Evolutionary conservation across 2,329 filamentous ascomycete species (phyloP).

Genomic region (Cadophora sp.): DNA sequence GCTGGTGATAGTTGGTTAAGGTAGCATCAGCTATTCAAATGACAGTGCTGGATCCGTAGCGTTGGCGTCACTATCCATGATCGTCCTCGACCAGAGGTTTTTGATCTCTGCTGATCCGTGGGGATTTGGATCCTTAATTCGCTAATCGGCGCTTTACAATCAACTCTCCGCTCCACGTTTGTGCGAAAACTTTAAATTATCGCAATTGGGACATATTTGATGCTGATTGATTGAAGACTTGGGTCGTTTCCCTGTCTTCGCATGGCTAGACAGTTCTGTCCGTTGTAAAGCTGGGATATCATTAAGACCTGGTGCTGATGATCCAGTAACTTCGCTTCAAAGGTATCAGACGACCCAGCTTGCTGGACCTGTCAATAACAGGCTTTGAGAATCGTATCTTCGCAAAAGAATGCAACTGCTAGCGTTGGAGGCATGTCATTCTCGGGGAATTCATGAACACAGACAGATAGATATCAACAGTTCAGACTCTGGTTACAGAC

Average conservation of each 20-base stretch:
- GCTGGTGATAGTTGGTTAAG: background rate
- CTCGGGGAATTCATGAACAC: background rate
- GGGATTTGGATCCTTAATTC: background rate
- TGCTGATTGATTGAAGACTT: background rate
- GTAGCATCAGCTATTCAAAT: background rate
- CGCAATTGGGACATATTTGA: background rate
- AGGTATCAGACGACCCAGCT: background rate
- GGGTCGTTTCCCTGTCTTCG: background rate
- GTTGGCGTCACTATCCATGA: background rate
- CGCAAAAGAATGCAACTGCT: background rate
- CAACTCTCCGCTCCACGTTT: background rate
- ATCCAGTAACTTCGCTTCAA: background rate
- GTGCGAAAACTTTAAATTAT: conserved; percentile 1
- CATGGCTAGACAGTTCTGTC: background rate
- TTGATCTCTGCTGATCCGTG: background rate
- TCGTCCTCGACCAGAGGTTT: background rate
- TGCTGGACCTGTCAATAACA: background rate
- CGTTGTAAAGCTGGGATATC: background rate
- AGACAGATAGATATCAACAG: background rate
- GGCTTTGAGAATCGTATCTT: background rate
- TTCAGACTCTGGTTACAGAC: background rate
- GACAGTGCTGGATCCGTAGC: background rate
- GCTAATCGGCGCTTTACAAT: background rate
- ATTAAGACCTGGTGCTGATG: background rate
- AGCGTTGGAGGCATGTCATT: background rate